Percentiles rank a stretch among this genome's conserved stretches.
Conservation (phyloP, 257 asterid species). For the Solanum acaule region DNA sequence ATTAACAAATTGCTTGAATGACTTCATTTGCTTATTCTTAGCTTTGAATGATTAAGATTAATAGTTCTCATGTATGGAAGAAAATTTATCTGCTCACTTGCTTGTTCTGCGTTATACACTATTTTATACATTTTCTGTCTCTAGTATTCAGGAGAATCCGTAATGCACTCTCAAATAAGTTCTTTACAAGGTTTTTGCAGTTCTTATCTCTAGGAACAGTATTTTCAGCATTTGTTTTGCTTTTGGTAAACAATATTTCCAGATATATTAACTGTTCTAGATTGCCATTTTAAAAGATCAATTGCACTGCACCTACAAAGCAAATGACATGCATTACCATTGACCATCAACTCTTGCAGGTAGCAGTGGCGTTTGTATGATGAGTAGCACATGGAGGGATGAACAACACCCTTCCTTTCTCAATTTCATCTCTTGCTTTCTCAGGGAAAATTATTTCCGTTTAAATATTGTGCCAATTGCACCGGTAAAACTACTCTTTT, state of each 20-base stretch:
- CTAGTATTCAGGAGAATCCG: neutral
- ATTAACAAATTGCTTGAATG: neutral
- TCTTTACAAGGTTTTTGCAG: neutral
- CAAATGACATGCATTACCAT: neutral
- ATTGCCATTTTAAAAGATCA: neutral
- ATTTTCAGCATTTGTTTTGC: neutral
- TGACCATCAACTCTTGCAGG: constrained; percentile 27
- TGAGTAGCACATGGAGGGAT: constrained; percentile 74
- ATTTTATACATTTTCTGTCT: neutral
- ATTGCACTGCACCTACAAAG: neutral
- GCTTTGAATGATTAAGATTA: neutral
- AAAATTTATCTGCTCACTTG: neutral
- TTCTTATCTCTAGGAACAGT: neutral
- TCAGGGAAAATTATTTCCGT: constrained; percentile 57
- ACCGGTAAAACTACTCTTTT: constrained; percentile 46
- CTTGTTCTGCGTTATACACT: neutral
- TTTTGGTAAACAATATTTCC: neutral
- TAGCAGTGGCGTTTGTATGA: constrained; percentile 71
- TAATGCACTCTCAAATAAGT: neutral
- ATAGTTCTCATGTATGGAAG: neutral
- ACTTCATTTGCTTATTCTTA: neutral
- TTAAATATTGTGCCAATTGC: constrained; percentile 58
- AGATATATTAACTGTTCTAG: neutral
- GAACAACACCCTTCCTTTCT: constrained; percentile 78
- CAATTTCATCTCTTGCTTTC: constrained; percentile 71